Percentiles rank a stretch among this genome's conserved stretches.
Conservation (phyloP, 192 early-diverging fungal genomes). For the Podochytrium sp. region DNA sequence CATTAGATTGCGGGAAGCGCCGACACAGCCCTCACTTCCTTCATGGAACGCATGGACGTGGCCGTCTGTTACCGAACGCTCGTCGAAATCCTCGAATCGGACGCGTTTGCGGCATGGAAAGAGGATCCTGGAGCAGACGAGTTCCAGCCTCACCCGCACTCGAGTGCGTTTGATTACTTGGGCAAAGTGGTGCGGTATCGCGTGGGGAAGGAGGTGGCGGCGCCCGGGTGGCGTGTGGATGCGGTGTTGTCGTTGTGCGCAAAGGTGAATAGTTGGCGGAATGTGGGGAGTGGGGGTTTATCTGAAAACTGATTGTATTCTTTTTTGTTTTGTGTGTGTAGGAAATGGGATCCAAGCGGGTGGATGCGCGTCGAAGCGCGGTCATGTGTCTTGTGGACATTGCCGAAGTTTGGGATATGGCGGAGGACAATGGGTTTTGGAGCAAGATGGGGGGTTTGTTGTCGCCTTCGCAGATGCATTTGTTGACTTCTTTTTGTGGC, state of each 20-base stretch:
- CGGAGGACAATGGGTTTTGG: slow-evolving; percentile 6
- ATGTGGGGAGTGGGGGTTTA: no score
- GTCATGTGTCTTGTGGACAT: slow-evolving; percentile 23
- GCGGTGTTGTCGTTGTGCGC: slow-evolving; percentile 3
- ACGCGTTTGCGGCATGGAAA: slow-evolving; percentile 2
- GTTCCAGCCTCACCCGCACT: slow-evolving; percentile 8
- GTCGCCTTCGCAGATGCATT: slow-evolving; percentile 17
- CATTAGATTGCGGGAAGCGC: slow-evolving; percentile 1
- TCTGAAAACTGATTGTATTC: background rate
- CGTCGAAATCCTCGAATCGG: background rate
- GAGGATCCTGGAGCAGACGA: slow-evolving; percentile 5
- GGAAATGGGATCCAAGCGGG: slow-evolving; percentile 8
- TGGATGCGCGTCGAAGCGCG: slow-evolving; percentile 6
- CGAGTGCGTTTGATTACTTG: background rate
- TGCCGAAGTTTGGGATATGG: background rate
- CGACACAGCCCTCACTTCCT: slow-evolving; percentile 1
- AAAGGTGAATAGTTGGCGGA: background rate
- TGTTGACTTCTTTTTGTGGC: slow-evolving; percentile 13
- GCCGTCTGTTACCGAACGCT: background rate
- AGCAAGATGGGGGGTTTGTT: slow-evolving; percentile 6
- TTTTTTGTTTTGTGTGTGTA: background rate
- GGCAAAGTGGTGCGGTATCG: background rate
- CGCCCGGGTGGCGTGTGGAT: background rate
- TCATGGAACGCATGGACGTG: slow-evolving; percentile 5
- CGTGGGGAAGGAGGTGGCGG: background rate